Percentiles rank a stretch among this genome's conserved stretches.
Conservation (phyloP, 2,329 filamentous ascomycete genomes). For the Fusarium paranaense region DNA sequence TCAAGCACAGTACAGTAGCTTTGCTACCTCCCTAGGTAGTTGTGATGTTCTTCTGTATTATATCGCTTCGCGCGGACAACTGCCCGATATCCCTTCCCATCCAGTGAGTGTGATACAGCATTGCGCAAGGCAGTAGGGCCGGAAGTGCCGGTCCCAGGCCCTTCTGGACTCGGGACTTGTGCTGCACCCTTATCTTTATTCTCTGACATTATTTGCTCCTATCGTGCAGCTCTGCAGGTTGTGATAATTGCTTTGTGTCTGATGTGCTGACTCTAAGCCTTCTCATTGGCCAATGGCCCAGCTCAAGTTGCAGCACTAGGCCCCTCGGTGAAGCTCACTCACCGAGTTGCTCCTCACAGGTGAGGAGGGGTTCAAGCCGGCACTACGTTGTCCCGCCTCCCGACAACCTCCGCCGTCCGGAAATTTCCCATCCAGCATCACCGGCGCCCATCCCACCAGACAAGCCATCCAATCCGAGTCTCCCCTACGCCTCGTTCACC, state of each 20-base stretch:
- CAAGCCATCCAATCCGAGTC: constrained; percentile 29
- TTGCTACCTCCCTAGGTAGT: neutral
- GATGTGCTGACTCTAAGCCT: constrained; percentile 12
- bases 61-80: constrained; percentile 5
- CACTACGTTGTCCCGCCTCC: constrained; percentile 35
- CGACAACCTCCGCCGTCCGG: constrained; percentile 25
- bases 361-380: constrained; percentile 12
- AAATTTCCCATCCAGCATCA: constrained; percentile 42
- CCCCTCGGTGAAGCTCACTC: constrained; percentile 12
- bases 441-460: constrained; percentile 17
- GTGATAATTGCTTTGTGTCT: constrained; percentile 22
- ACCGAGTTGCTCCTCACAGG: neutral
- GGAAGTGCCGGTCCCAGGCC: constrained; percentile 10
- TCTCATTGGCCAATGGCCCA: constrained; percentile 32
- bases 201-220: neutral
- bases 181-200: neutral
- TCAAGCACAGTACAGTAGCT: constrained; percentile 2
- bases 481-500: constrained; percentile 19
- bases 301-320: neutral
- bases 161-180: constrained; percentile 14
- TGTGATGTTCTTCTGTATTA: neutral
- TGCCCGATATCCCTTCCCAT: neutral
- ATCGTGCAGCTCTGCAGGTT: constrained; percentile 12
- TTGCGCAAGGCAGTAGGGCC: neutral
- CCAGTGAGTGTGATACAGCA: neutral